Base-by-base conservation (phyloP, 371 early-diverging fungal genomes). In the Mucor sp. region DNA sequence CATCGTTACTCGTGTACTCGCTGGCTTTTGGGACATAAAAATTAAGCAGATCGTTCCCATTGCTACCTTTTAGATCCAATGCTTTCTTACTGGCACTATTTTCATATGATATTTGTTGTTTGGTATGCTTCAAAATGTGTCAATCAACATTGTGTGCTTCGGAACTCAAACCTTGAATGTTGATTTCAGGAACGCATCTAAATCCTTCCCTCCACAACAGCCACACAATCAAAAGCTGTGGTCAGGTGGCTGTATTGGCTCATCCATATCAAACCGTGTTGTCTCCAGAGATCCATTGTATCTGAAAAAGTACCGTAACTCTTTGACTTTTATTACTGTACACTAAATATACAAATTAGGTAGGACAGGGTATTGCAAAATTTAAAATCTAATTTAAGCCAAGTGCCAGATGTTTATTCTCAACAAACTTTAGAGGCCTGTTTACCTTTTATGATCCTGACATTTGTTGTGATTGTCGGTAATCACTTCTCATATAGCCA, bases 121-220 rank as follows among this genome's bases (percentile, higher is more conserved):
- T 50, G 50, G 27, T 14, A 53, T 53, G 53, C 53, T 53, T 53
- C 53, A 53, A 27, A 47, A 53, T 53, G 53, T 53, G 53, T 53
- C 53, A 53, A 53, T 53, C 27, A 53, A 11, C 8, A 53, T 25
- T 35, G 9, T 25, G 6, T 53, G 23, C 27, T 27, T 53, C 53
- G 53, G 27, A 53, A 15, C 14, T 53, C 27, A 25, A 53, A 53
- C 53, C 53, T 53, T 53, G 23, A 53, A 53, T 23, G 53, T 11
- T 23, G 25, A 53, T 53, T 53, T 53, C 53, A 53, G 53, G 53
- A 27, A 53, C 53, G 27, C 12, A 53, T 14, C 4, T 14, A 9
- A 27, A 21, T 53, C 17, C 17, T n/a, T n/a, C 4, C 21, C 6
- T 27, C 50, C 9, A 23, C 30, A 23, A 50, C 27, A 50, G 25